Conservation (phyloP, 768 basidiomycete genomes). For the Coprinopsis marcescibilis region DNA sequence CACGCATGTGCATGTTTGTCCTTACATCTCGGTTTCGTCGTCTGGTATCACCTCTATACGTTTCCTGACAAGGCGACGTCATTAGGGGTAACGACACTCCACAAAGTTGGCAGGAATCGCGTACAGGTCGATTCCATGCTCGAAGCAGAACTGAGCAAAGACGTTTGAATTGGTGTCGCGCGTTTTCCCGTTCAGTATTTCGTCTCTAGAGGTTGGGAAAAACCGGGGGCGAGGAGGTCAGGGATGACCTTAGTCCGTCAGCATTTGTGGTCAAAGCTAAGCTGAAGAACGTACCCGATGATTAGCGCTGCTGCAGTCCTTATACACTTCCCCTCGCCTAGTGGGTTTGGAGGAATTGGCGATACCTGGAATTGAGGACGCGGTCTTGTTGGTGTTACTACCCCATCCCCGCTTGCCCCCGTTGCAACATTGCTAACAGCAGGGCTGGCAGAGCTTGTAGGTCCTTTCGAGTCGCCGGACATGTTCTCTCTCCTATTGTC, state of each 20-base stretch:
- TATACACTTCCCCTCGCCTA: slow-evolving; percentile 68
- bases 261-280: too few relatives aligned
- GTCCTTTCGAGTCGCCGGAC: too few relatives aligned
- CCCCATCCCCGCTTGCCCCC: too few relatives aligned
- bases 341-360: slow-evolving; percentile 54
- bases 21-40: slow-evolving; percentile 85
- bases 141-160: slow-evolving; percentile 86
- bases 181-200: slow-evolving; percentile 91
- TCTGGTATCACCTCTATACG: slow-evolving; percentile 90
- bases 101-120: slow-evolving; percentile 20
- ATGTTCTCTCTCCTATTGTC: too few relatives aligned
- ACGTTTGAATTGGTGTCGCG: slow-evolving; percentile 79
- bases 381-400: neutral
- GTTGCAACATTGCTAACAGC: too few relatives aligned
- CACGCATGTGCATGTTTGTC: neutral
- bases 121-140: slow-evolving; percentile 78
- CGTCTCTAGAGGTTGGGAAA: slow-evolving; percentile 49
- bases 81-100: slow-evolving; percentile 20
- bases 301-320: slow-evolving; percentile 69
- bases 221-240: too few relatives aligned
- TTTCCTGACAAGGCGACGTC: slow-evolving; percentile 42
- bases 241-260: too few relatives aligned
- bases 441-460: too few relatives aligned
- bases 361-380: slow-evolving; percentile 41
- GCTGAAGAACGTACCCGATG: slow-evolving; percentile 51